Evolutionary conservation across 2,329 filamentous ascomycete genomes (phyloP).

Genomic region (Chaetomium strumarium): DNA sequence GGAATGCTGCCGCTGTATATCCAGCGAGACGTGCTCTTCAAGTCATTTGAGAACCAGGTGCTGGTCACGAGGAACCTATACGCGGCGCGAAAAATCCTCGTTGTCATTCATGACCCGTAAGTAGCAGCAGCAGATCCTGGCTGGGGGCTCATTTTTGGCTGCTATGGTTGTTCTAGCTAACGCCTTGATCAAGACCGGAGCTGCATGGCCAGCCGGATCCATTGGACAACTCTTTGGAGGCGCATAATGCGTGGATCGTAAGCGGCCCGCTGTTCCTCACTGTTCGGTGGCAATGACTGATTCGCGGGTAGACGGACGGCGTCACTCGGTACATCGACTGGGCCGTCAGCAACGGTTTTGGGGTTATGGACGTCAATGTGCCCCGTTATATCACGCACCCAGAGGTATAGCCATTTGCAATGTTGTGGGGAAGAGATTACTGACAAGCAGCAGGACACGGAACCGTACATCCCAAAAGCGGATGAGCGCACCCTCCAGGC

Average conservation of each 20-base stretch:
- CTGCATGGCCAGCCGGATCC: slow-evolving; percentile 61
- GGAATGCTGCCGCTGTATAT: slow-evolving; percentile 78
- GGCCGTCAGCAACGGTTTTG: slow-evolving; percentile 71
- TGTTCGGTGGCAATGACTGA: slow-evolving; percentile 14
- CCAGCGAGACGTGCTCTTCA: slow-evolving; percentile 64
- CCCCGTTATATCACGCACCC: slow-evolving; percentile 67
- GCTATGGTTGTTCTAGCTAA: slow-evolving; percentile 1
- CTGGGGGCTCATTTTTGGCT: not conserved
- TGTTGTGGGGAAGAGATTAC: not conserved
- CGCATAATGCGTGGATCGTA: slow-evolving; percentile 86
- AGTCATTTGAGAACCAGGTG: slow-evolving; percentile 80
- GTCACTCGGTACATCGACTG: slow-evolving; percentile 77
- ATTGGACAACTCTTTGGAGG: slow-evolving; percentile 66
- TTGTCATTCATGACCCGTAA: slow-evolving; percentile 89
- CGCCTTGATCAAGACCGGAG: slow-evolving; percentile 50
- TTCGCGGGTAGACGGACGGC: slow-evolving; percentile 63
- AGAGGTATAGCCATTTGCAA: slow-evolving; percentile 39
- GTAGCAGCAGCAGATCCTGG: slow-evolving; percentile 31
- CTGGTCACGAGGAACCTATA: slow-evolving; percentile 70
- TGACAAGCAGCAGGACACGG: slow-evolving; percentile 37
- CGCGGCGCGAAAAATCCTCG: slow-evolving; percentile 60
- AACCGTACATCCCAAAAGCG: slow-evolving; percentile 40
- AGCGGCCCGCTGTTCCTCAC: slow-evolving; percentile 32
- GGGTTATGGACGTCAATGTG: slow-evolving; percentile 86
- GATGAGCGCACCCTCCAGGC: slow-evolving; percentile 47